phyloP scores from a whole-genome alignment of 805 yeast genomes.

The Priceomyces haplophilus region DNA sequence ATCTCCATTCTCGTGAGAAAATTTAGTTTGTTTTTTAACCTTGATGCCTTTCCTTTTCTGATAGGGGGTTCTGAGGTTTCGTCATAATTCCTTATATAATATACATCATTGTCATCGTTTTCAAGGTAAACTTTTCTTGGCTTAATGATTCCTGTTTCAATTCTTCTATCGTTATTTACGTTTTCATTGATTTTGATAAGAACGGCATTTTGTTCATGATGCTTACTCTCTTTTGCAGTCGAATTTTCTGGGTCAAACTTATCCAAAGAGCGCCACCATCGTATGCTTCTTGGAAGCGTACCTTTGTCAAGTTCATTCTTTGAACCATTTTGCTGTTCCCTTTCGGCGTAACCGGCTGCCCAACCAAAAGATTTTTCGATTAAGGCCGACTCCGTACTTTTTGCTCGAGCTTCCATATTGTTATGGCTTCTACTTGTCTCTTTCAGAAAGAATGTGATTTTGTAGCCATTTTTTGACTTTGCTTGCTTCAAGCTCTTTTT shows the following conservation, averaged over 20 bases:
- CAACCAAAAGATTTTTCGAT: too few relatives aligned
- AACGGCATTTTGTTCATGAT: neutral
- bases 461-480: too few relatives aligned
- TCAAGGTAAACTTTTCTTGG: conserved; percentile 9
- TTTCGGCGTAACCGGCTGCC: too few relatives aligned
- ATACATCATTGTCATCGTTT: conserved; percentile 6
- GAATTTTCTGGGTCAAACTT: too few relatives aligned
- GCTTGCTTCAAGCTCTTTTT: too few relatives aligned
- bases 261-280: neutral
- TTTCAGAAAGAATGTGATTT: too few relatives aligned
- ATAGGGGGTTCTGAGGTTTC: neutral
- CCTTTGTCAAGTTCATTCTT: too few relatives aligned
- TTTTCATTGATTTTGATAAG: neutral
- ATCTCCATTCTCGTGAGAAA: neutral
- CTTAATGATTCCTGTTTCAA: conserved; percentile 11
- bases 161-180: neutral
- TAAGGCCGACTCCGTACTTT: too few relatives aligned
- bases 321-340: too few relatives aligned
- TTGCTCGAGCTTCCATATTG: too few relatives aligned
- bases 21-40: neutral
- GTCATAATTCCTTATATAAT: neutral
- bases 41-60: neutral
- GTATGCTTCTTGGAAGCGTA: neutral
- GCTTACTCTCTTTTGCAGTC: neutral
- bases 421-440: too few relatives aligned